A percentile compares a stretch with the other conserved stretches of the same genome.
These are phyloP conservation scores for Debaryomyces subglobosus DNA, from an alignment of 1,139 yeast genomes.

Conservation along the genomic window DNA sequence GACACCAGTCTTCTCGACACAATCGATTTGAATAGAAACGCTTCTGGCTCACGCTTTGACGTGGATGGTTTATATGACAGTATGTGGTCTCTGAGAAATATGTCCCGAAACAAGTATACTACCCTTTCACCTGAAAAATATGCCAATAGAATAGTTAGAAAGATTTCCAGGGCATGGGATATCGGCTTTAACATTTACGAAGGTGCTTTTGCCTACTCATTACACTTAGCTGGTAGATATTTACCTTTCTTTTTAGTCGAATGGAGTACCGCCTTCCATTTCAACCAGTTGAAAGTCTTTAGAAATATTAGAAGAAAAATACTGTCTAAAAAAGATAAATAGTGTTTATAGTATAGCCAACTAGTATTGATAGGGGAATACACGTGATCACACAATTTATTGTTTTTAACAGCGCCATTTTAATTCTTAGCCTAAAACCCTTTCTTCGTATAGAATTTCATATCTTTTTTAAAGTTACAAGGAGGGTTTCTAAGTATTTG, in stretches of 20 bases:
- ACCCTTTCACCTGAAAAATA: conserved; percentile 29
- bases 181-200: conserved; percentile 36
- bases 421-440: conserved; percentile 1
- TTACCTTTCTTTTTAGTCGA: conserved; percentile 37
- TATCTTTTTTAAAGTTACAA: not conserved
- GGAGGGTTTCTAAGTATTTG: not conserved
- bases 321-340: conserved; percentile 4
- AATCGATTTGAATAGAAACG: conserved; percentile 10
- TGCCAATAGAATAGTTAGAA: conserved; percentile 33
- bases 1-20: conserved; percentile 37
- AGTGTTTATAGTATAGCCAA: conserved; percentile 8
- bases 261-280: conserved; percentile 27
- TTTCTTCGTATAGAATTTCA: not conserved
- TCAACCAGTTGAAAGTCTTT: conserved; percentile 27
- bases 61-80: conserved; percentile 36
- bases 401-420: conserved; percentile 2
- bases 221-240: conserved; percentile 26
- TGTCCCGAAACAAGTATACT: conserved; percentile 29
- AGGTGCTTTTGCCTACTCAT: conserved; percentile 27
- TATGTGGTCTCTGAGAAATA: conserved; percentile 23
- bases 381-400: conserved; percentile 4
- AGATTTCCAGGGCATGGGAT: conserved; percentile 22
- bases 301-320: conserved; percentile 6
- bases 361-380: conserved; percentile 9
- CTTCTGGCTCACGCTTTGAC: conserved; percentile 25